Percentiles rank a stretch among this genome's conserved stretches.
Conservation (phyloP, 148 eudicot genomes). For the Rhododendron kiyosumense region DNA sequence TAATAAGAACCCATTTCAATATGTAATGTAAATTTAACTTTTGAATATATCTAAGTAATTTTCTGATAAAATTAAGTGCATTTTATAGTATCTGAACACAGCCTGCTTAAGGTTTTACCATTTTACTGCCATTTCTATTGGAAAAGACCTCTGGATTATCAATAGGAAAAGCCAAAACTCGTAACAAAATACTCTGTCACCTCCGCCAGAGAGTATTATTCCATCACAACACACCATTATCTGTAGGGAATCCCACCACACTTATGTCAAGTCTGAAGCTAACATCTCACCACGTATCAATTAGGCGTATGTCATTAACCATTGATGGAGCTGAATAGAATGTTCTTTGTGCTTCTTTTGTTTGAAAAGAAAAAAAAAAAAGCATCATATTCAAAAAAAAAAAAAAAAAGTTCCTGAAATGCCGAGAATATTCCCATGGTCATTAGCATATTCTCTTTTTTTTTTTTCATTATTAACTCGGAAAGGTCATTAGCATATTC, state of each 20-base stretch:
- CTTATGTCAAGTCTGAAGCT: too few species aligned
- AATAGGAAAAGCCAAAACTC: neutral
- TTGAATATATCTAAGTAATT: neutral
- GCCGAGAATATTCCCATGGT: neutral
- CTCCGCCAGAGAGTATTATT: too few species aligned
- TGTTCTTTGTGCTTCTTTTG: neutral
- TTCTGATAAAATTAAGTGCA: neutral
- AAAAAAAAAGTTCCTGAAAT: too few species aligned
- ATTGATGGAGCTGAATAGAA: neutral
- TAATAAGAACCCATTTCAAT: neutral
- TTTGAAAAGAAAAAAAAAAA: too few species aligned
- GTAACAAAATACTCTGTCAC: neutral
- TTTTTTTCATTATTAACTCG: too few species aligned
- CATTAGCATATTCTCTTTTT: neutral
- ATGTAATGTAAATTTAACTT: too few species aligned
- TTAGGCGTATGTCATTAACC: too few species aligned
- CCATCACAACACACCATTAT: too few species aligned
- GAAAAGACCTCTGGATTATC: neutral
- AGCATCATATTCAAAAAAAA: too few species aligned
- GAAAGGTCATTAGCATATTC: too few species aligned
- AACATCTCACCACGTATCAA: too few species aligned
- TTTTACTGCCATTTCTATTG: neutral
- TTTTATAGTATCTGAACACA: neutral
- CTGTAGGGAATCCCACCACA: too few species aligned
- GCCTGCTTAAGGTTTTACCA: neutral